Conservation (phyloP, 495 filamentous ascomycete genomes). For the Talaromyces adpressus region DNA sequence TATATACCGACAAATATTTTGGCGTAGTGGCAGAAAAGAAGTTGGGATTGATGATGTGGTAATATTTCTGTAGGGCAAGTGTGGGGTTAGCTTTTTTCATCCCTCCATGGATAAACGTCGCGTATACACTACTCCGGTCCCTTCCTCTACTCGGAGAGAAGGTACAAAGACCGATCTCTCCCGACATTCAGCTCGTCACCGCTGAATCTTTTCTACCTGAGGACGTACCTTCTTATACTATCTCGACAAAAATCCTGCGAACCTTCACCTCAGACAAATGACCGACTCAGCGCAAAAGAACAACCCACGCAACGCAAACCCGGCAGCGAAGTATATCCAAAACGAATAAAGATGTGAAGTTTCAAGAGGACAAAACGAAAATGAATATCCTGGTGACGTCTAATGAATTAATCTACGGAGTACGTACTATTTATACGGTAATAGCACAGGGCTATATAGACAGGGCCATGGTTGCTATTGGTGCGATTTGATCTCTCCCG, state of each 20-base stretch:
- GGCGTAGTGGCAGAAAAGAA: not conserved
- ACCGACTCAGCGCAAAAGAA: not conserved
- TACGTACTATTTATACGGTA: too few species aligned
- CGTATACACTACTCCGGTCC: not conserved
- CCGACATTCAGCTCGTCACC: not conserved
- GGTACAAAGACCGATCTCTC: not conserved
- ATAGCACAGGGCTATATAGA: too few species aligned
- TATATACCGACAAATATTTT: not conserved
- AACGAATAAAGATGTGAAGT: not conserved
- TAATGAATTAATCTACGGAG: not conserved
- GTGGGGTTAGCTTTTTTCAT: not conserved
- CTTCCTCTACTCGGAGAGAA: not conserved
- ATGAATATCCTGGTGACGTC: not conserved
- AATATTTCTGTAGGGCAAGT: not conserved
- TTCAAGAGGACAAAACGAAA: not conserved
- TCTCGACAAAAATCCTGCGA: not conserved
- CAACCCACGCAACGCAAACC: not conserved
- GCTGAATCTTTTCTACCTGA: not conserved
- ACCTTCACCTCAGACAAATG: not conserved
- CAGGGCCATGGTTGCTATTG: not conserved
- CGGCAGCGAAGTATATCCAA: not conserved
- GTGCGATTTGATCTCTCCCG: not conserved
- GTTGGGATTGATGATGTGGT: not conserved
- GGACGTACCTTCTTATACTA: not conserved
- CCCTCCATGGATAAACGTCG: not conserved